phyloP scores from a whole-genome alignment of 202 grass and related monocot genomes.

The Schoenoplectus tabernaemontani region DNA sequence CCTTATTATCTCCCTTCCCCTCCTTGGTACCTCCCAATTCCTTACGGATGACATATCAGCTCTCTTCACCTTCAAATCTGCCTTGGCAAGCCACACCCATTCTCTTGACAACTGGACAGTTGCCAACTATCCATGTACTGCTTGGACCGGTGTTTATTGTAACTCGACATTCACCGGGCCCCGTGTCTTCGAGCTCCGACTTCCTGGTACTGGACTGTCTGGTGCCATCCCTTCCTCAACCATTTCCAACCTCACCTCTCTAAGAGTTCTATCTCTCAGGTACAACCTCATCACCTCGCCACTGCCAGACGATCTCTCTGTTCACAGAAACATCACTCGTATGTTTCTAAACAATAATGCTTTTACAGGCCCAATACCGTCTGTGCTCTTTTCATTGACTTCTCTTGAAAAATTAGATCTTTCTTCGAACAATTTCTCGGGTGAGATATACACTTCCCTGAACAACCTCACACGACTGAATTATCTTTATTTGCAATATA shows the following conservation, averaged over 20 bases:
- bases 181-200: slow-evolving; percentile 44
- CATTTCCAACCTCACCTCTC: slow-evolving; percentile 56
- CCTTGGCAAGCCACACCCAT: not conserved
- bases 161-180: not conserved
- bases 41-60: not conserved
- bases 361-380: slow-evolving; percentile 40
- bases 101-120: not conserved
- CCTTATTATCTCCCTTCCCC: slow-evolving; percentile 18
- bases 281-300: slow-evolving; percentile 54
- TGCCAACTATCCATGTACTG: not conserved
- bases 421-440: slow-evolving; percentile 33
- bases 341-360: slow-evolving; percentile 39
- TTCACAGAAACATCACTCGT: slow-evolving; percentile 30
- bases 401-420: slow-evolving; percentile 46
- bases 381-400: slow-evolving; percentile 30
- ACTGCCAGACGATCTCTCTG: slow-evolving; percentile 50
- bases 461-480: slow-evolving; percentile 40
- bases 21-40: slow-evolving; percentile 2
- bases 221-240: slow-evolving; percentile 34
- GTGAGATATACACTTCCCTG: slow-evolving; percentile 30
- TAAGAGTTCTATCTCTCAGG: slow-evolving; percentile 45
- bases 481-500: slow-evolving; percentile 36
- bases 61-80: slow-evolving; percentile 3
- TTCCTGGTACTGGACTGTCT: slow-evolving; percentile 31
- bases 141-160: slow-evolving; percentile 58